A percentile compares a stretch with the other conserved stretches of the same genome.
Conservation (phyloP, 495 filamentous ascomycete species). For the Aspergillus coremiiformis region DNA sequence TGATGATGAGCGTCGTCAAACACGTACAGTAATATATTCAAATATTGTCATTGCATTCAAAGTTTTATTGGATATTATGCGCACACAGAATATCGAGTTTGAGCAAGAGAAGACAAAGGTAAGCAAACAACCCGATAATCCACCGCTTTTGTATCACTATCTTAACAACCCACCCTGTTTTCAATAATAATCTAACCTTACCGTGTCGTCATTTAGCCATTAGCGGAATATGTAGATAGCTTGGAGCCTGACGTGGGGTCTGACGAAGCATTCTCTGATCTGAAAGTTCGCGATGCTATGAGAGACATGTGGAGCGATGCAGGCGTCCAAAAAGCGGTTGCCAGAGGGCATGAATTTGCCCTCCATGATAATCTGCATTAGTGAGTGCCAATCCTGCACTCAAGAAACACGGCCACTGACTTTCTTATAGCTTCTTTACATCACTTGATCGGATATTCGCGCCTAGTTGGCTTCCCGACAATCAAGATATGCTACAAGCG, state of each 20-base stretch:
- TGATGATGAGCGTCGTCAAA: slow-evolving; percentile 84
- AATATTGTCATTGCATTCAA: slow-evolving; percentile 87
- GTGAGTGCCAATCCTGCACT: slow-evolving; percentile 46
- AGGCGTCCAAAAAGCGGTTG: slow-evolving; percentile 79
- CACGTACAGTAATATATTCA: slow-evolving; percentile 87
- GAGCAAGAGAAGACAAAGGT: slow-evolving; percentile 73
- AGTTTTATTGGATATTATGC: slow-evolving; percentile 89
- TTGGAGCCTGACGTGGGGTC: slow-evolving; percentile 67
- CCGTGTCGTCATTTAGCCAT: slow-evolving; percentile 19
- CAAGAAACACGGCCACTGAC: slow-evolving; percentile 6
- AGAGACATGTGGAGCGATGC: slow-evolving; percentile 74
- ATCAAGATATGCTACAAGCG: slow-evolving; percentile 92
- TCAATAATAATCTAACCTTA: slow-evolving; percentile 3
- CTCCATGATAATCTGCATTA: slow-evolving; percentile 92
- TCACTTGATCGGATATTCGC: slow-evolving; percentile 84
- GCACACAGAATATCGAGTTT: slow-evolving; percentile 69
- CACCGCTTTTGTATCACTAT: not conserved
- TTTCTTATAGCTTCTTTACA: slow-evolving; percentile 69
- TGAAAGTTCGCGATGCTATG: slow-evolving; percentile 66
- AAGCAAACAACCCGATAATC: slow-evolving; percentile 1
- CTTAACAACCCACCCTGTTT: not conserved
- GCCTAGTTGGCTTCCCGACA: slow-evolving; percentile 84
- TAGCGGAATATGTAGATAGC: slow-evolving; percentile 28
- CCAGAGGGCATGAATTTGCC: slow-evolving; percentile 90
- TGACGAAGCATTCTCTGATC: slow-evolving; percentile 60